These are phyloP conservation scores for Teratosphaeria nubilosa DNA, from an alignment of 2,329 filamentous ascomycete genomes.

Conservation along the genomic window DNA sequence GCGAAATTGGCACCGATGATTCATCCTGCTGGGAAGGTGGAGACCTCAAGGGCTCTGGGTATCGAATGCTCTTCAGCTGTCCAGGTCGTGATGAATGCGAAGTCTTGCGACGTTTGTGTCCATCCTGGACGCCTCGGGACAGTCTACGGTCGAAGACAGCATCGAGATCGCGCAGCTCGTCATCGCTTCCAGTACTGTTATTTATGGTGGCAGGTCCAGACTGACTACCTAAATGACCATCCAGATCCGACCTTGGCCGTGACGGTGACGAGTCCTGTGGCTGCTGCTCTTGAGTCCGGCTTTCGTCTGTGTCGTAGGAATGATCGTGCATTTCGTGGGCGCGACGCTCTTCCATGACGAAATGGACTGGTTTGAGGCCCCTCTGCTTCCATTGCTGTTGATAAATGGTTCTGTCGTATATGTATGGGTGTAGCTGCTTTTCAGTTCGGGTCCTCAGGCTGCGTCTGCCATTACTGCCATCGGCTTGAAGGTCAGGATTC, in stretches of 20 bases:
- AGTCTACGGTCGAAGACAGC: conserved; percentile 9
- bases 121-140: conserved; percentile 8
- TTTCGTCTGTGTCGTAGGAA: conserved; percentile 4
- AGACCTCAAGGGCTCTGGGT: neutral
- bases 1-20: conserved; percentile 34
- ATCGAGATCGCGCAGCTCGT: conserved; percentile 23
- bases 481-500: neutral
- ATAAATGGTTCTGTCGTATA: conserved; percentile 35
- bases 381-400: conserved; percentile 32
- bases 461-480: conserved; percentile 9
- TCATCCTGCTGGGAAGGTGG: conserved; percentile 14
- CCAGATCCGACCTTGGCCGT: neutral
- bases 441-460: conserved; percentile 36
- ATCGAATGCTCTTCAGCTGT: neutral
- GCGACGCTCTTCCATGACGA: conserved; percentile 18
- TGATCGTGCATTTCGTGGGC: conserved; percentile 7
- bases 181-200: conserved; percentile 6
- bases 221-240: neutral
- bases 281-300: conserved; percentile 1
- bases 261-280: neutral
- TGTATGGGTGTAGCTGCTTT: conserved; percentile 40
- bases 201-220: neutral
- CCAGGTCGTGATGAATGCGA: neutral
- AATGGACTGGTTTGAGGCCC: conserved; percentile 33
- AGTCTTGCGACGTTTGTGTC: conserved; percentile 14